Percentiles rank a stretch among this genome's conserved stretches.
phyloP scores from a whole-genome alignment of 1,284 basidiomycete genomes.

The Moesziomyces antarcticus region DNA sequence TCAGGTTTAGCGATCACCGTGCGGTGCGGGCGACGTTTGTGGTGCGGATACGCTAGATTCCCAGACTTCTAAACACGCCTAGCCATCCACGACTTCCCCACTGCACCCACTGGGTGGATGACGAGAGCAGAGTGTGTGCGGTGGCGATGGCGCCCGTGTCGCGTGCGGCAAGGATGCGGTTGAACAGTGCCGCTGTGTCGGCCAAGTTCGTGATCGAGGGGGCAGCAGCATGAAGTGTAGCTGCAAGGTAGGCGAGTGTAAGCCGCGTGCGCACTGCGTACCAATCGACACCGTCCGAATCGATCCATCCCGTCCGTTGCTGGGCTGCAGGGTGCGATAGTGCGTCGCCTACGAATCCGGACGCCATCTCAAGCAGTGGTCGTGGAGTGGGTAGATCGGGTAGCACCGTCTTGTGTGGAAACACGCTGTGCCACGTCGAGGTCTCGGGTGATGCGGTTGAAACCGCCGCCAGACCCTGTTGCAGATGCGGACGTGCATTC shows the following conservation, averaged over 20 bases:
- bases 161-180: conserved; percentile 9
- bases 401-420: conserved; percentile 19
- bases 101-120: conserved; percentile 12
- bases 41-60: conserved; percentile 26
- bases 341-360: conserved; percentile 1
- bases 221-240: conserved; percentile 27
- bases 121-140: background rate
- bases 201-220: conserved; percentile 2
- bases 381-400: conserved; percentile 22
- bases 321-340: conserved; percentile 15
- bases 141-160: conserved; percentile 15
- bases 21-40: conserved; percentile 45
- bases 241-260: conserved; percentile 14
- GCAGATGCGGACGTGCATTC: conserved; percentile 14
- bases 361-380: conserved; percentile 16
- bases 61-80: conserved; percentile 29
- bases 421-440: conserved; percentile 9
- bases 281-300: conserved; percentile 30
- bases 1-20: conserved; percentile 49
- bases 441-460: conserved; percentile 15
- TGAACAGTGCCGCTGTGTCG: conserved; percentile 14
- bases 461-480: conserved; percentile 17
- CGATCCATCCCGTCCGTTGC: conserved; percentile 9
- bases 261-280: conserved; percentile 24
- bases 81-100: conserved; percentile 48